Conservation (phyloP, 2,329 filamentous ascomycete genomes). For the Botrytis pseudocinerea region DNA sequence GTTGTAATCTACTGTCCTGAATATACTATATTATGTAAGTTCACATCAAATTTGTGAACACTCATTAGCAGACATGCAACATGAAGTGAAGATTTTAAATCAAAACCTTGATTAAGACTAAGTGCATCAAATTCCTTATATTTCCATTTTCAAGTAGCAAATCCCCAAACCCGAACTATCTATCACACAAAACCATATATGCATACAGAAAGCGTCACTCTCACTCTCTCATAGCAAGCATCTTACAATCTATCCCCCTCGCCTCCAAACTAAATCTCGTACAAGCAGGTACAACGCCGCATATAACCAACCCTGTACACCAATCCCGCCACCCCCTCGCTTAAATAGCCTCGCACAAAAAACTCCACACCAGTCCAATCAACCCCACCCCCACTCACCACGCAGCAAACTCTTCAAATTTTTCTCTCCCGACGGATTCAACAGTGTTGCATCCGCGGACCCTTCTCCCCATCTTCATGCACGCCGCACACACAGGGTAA, state of each 20-base stretch:
- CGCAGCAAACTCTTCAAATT: neutral
- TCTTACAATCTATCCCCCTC: neutral
- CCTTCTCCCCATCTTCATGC: neutral
- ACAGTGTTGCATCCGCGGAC: neutral
- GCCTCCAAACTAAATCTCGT: neutral
- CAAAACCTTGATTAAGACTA: neutral
- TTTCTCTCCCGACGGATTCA: neutral
- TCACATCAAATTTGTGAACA: neutral
- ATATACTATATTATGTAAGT: too few relatives aligned
- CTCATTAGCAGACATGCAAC: neutral
- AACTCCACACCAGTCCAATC: neutral
- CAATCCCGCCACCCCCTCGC: neutral
- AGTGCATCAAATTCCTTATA: neutral
- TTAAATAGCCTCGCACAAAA: neutral
- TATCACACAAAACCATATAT: neutral
- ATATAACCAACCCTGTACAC: too few relatives aligned
- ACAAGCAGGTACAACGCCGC: neutral
- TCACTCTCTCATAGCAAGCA: neutral
- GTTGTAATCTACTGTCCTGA: neutral
- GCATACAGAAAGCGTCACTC: neutral
- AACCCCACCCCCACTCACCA: neutral
- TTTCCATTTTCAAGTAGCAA: neutral
- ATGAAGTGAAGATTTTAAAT: neutral
- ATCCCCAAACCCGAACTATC: neutral
- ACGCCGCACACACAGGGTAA: neutral